A percentile compares a stretch with the other conserved stretches of the same genome.
Conservation (phyloP, 2,329 filamentous ascomycete genomes). For the Capronia coronata region DNA sequence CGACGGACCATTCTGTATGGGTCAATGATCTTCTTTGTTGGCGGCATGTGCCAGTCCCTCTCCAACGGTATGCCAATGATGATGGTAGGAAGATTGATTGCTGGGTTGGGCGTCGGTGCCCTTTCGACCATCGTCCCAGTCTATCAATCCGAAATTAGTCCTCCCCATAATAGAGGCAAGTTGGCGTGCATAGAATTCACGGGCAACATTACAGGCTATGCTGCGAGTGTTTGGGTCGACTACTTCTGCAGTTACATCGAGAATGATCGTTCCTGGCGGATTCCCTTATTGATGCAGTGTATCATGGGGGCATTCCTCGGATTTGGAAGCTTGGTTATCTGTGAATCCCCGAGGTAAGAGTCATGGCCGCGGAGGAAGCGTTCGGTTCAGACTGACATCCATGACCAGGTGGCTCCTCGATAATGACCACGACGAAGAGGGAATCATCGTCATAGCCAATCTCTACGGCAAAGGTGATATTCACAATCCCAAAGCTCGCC, state of each 20-base stretch:
- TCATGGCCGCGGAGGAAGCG: background rate
- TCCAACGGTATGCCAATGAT: constrained; percentile 84
- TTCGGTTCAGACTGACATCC: constrained; percentile 31
- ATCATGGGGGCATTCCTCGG: constrained; percentile 84
- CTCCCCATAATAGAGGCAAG: constrained; percentile 90
- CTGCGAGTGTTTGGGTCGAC: constrained; percentile 96
- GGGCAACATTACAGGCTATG: constrained; percentile 92
- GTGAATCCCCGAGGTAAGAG: constrained; percentile 81
- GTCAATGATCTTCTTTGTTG: constrained; percentile 76
- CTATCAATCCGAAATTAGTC: constrained; percentile 92
- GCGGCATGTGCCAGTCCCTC: constrained; percentile 77
- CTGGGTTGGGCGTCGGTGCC: constrained; percentile 79
- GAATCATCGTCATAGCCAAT: constrained; percentile 96
- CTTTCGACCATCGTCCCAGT: constrained; percentile 88
- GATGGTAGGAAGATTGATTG: constrained; percentile 72
- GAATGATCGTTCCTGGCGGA: constrained; percentile 78
- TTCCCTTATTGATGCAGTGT: constrained; percentile 88
- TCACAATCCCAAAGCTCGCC: constrained; percentile 82
- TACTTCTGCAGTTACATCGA: constrained; percentile 92
- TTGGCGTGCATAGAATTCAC: constrained; percentile 97
- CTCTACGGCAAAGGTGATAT: constrained; percentile 94
- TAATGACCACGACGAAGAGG: constrained; percentile 96
- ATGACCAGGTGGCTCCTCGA: constrained; percentile 79
- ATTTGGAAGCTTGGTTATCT: constrained; percentile 82
- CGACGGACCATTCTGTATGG: constrained; percentile 88